Base-by-base conservation (phyloP, 306 rosid species). In the Cucumis melo region DNA sequence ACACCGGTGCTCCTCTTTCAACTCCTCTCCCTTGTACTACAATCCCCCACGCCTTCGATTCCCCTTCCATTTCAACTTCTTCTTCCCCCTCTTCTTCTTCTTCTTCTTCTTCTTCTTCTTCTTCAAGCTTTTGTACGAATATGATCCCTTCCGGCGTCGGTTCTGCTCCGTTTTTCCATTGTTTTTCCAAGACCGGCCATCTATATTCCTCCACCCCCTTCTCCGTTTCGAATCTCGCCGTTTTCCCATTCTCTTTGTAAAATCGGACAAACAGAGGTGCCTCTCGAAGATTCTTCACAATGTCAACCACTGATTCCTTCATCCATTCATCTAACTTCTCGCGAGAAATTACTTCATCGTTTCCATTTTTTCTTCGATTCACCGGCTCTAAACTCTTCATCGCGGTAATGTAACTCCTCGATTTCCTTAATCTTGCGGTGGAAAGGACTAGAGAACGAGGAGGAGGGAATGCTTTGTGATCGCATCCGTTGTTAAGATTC, bases 151-250 rank as follows among this genome's bases (percentile, higher is more conserved):
- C 80, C 75, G 74, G 80, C 8, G 41, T 50, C 77, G 15, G 6
- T 13, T 23, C 24, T 15, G 19, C 42, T 50, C 75, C 75, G 27
- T 10, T 66, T 21, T 78, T 73, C 75, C 80, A 78, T 17, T 34
- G 19, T 0, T 57, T 9, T 16, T 66, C 73, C 65, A 65, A 14
- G 2, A 34, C 21, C 8, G 20, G 20, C 74, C 80, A 78, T 16
- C 73, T 36, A 16, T 78, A 15, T 32, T 78, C 51, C 75, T 14
- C 72, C 71, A 55, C 64, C 41, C 66, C 75, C 55, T 54, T 78
- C 74, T 78, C 80, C 46, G 80, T 78, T 9, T 78, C 75, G 15
- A 54, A 63, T 32, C 63, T 34, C 75, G 80, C 50, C 64, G 50
- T 10, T 19, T 63, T 23, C 2, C 80, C 75, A 42, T 78, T 17